phyloP scores from a whole-genome alignment of 2,329 filamentous ascomycete species.

The Coniella vitis region DNA sequence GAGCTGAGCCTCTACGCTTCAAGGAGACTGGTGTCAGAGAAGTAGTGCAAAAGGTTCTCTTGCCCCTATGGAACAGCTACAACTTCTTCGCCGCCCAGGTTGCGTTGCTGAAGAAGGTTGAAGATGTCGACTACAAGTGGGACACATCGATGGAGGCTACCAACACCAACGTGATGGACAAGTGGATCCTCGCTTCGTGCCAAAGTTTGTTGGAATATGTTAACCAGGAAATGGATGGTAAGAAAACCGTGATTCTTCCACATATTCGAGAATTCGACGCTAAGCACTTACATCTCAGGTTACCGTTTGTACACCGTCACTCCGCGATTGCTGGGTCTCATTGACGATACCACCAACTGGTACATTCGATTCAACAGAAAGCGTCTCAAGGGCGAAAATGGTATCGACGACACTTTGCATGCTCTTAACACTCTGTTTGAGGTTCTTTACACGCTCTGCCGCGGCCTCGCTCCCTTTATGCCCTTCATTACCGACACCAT shows the following conservation, averaged over 20 bases:
- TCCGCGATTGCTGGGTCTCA: slow-evolving; percentile 71
- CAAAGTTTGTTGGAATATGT: slow-evolving; percentile 89
- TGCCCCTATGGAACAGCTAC: slow-evolving; percentile 94
- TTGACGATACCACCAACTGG: slow-evolving; percentile 98
- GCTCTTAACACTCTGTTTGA: slow-evolving; percentile 93
- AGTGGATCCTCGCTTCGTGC: slow-evolving; percentile 88
- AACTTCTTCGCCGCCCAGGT: slow-evolving; percentile 94
- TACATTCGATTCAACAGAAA: slow-evolving; percentile 94
- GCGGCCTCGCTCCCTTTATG: slow-evolving; percentile 87
- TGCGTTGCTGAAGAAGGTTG: slow-evolving; percentile 76
- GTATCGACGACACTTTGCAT: slow-evolving; percentile 77
- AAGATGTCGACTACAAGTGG: slow-evolving; percentile 69
- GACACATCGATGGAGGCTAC: slow-evolving; percentile 67
- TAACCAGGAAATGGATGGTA: slow-evolving; percentile 81
- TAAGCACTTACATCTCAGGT: slow-evolving; percentile 29
- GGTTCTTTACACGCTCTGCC: slow-evolving; percentile 81
- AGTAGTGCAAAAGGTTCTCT: slow-evolving; percentile 82
- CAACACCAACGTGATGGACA: slow-evolving; percentile 90
- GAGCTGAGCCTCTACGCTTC: slow-evolving; percentile 84
- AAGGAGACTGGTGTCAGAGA: slow-evolving; percentile 91
- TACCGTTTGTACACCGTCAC: slow-evolving; percentile 89
- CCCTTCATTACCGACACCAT: slow-evolving; percentile 95
- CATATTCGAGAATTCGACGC: neutral
- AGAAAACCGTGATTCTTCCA: too few species aligned
- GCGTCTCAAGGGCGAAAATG: slow-evolving; percentile 83